Conservation (phyloP, 2,329 filamentous ascomycete genomes). For the Whalleya microplaca region DNA sequence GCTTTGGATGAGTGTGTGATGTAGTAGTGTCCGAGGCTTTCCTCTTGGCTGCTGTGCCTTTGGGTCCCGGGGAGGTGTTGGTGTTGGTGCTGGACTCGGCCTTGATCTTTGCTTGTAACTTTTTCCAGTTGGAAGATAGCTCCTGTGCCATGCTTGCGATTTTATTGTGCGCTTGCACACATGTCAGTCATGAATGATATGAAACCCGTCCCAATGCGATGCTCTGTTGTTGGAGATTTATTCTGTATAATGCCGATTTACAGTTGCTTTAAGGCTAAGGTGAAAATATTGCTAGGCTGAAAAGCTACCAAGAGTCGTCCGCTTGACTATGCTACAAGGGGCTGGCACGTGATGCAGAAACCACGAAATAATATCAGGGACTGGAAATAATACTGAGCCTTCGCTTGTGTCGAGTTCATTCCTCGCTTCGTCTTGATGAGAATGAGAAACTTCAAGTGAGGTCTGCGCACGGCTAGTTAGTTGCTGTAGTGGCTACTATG, state of each 20-base stretch:
- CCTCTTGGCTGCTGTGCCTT: slow-evolving; percentile 46
- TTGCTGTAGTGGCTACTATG: background rate
- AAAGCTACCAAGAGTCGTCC: background rate
- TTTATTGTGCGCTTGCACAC: background rate
- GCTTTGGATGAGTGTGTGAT: slow-evolving; percentile 27
- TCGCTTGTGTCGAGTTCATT: background rate
- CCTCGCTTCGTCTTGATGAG: background rate
- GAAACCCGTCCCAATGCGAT: background rate
- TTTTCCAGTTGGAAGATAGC: slow-evolving; percentile 78
- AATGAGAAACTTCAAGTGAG: background rate
- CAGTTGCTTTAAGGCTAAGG: background rate
- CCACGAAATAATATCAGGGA: background rate
- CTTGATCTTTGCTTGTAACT: slow-evolving; percentile 67
- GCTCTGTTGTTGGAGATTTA: background rate
- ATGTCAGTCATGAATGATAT: background rate
- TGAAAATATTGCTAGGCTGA: background rate
- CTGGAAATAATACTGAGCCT: background rate
- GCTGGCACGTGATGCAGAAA: too few relatives aligned
- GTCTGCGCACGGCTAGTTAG: background rate
- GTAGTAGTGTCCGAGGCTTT: slow-evolving; percentile 39
- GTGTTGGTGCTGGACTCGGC: slow-evolving; percentile 48
- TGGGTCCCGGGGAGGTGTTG: slow-evolving; percentile 31
- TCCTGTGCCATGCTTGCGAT: slow-evolving; percentile 45
- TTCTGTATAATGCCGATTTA: background rate
- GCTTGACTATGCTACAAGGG: background rate